Evolutionary conservation across 306 rosid genomes (phyloP).

Genomic region (Rubus parviflorus): DNA sequence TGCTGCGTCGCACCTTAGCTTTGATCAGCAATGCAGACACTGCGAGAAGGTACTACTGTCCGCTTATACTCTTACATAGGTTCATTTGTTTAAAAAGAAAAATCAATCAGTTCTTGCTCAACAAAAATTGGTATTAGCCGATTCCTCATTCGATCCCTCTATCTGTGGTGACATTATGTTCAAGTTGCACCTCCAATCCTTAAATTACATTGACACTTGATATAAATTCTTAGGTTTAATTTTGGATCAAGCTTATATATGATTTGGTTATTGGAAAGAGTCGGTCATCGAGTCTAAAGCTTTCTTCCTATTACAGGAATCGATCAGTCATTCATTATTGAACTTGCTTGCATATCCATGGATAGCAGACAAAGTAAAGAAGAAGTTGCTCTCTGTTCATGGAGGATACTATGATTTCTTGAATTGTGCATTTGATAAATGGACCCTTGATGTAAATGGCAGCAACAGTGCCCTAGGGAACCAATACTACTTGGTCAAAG

Average conservation of each 20-base stretch:
- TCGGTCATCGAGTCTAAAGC: not conserved
- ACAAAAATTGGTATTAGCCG: not conserved
- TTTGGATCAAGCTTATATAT: not conserved
- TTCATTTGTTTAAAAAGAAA: not conserved
- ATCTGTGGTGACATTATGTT: not conserved
- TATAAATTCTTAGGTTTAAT: not conserved
- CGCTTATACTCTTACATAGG: not conserved
- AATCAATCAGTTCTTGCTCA: not conserved
- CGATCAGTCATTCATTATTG: conserved; percentile 62
- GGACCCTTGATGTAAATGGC: conserved; percentile 64
- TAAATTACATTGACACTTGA: not conserved
- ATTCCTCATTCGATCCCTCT: not conserved
- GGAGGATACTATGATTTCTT: conserved; percentile 78
- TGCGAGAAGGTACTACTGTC: conserved; percentile 73
- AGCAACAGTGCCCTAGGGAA: conserved; percentile 17
- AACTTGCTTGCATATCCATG: conserved; percentile 83
- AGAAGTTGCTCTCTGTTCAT: conserved; percentile 56
- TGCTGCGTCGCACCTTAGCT: conserved; percentile 57
- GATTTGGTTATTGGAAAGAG: not conserved
- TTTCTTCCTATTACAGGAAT: conserved; percentile 55
- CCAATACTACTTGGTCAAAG: conserved; percentile 38
- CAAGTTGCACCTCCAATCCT: not conserved
- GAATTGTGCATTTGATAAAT: conserved; percentile 83
- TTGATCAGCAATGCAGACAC: conserved; percentile 73
- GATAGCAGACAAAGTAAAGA: conserved; percentile 69